Evolutionary conservation across 352 stramenopile species (phyloP).

Genomic region (Phytopythium kandeliae): DNA sequence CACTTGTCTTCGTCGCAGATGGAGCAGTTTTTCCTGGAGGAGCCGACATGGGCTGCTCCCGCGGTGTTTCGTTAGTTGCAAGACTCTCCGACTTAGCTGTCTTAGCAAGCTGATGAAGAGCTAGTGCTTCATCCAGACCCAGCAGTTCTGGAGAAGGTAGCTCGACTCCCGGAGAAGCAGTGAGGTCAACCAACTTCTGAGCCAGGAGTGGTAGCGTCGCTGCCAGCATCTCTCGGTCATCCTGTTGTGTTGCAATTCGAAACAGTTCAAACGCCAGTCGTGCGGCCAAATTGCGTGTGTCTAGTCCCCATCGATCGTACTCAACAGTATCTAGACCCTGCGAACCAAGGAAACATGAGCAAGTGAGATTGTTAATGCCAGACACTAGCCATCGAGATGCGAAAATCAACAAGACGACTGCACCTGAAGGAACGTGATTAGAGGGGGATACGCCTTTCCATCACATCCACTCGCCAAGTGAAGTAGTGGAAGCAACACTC

Average conservation of each 20-base stretch:
- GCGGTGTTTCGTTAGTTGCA: slow-evolving; percentile 8
- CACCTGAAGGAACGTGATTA: slow-evolving; percentile 53
- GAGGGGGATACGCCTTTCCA: slow-evolving; percentile 34
- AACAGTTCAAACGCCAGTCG: slow-evolving; percentile 63
- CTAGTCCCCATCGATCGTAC: slow-evolving; percentile 29
- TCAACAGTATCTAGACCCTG: background rate
- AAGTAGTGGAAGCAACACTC: slow-evolving; percentile 55
- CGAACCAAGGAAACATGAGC: slow-evolving; percentile 10
- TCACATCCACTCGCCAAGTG: slow-evolving; percentile 38
- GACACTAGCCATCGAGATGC: too few relatives aligned
- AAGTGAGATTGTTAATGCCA: slow-evolving; percentile 4
- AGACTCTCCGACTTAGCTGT: background rate
- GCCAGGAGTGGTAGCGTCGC: background rate
- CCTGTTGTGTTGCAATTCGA: slow-evolving; percentile 23
- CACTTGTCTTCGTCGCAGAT: background rate
- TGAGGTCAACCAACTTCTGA: background rate
- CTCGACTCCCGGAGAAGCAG: background rate
- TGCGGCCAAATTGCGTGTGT: slow-evolving; percentile 41
- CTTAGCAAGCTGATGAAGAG: background rate
- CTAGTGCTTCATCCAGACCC: background rate
- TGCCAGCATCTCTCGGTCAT: slow-evolving; percentile 8
- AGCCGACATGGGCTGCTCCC: slow-evolving; percentile 14
- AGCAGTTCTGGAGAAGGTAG: background rate
- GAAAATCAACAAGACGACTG: too few relatives aligned
- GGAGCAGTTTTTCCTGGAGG: background rate